Base-by-base conservation (phyloP, 345 rosid genomes). In the Barbarea vulgaris region DNA sequence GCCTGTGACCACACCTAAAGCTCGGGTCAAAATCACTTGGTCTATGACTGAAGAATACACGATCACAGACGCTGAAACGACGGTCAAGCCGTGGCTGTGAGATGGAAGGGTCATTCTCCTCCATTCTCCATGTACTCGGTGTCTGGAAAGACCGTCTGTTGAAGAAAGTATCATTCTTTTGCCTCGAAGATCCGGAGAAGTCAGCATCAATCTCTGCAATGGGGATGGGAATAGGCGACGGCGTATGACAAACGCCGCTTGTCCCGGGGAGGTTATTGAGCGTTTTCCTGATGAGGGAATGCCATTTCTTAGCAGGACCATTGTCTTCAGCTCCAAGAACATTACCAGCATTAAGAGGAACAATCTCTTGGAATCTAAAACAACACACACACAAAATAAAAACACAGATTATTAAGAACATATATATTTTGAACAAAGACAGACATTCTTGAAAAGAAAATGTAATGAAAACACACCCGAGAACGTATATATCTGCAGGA, bases 221-320 rank as follows among this genome's bases (percentile, higher is more conserved):
- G 17, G 99, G 99, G 78, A 85, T 84, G 0, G 99, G 99, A 47
- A 95, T 83, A 59, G 99, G 99, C 37, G 98, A 95, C 0, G 96
- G 94, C 3, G 96, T 87, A 78, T 90, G 90, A 77, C 80, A 89
- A 12, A 15, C 39, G 1, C 84, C 79, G 53, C 83, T 85, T 37
- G 87, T 81, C 21, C 97, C 97, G 15, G 72, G 98, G 67, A 87
- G 93, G 87, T 81, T 86, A 64, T 92, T 95, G 18, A 95, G 88
- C 25, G 97, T 87, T 82, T 76, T 95, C 42, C 94, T 84, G 39
- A 95, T 86, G 28, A 93, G 88, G 39, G 94, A 83, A 63, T 84
- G 80, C 99, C 98, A 95, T 83, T 95, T 95, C 57, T 95, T 90
- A 66, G 98, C 97, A 53, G 98, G 99, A 24, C 97, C 99, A 37